Conservation (phyloP, 768 basidiomycete species). For the Lentinula edodes region DNA sequence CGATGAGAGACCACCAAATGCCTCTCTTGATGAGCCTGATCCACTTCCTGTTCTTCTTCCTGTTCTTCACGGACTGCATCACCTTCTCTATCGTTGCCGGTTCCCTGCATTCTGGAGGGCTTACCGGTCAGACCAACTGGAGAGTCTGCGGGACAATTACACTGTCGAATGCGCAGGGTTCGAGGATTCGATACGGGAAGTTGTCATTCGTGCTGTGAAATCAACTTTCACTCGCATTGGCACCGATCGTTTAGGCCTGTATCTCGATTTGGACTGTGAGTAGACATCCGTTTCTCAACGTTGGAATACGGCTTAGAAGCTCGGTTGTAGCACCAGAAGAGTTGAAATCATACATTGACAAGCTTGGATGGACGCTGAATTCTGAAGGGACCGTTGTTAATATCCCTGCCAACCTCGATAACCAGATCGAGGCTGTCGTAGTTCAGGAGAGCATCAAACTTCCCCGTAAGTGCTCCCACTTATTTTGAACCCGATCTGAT, state of each 20-base stretch:
- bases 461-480: constrained; percentile 53
- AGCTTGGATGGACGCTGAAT: constrained; percentile 65
- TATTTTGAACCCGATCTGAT: neutral
- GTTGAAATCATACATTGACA: constrained; percentile 53
- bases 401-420: constrained; percentile 80
- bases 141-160: constrained; percentile 77
- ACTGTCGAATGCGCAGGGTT: constrained; percentile 81
- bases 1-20: constrained; percentile 58
- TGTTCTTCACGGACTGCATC: constrained; percentile 58
- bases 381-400: constrained; percentile 47
- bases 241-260: constrained; percentile 59
- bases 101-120: constrained; percentile 83
- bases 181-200: constrained; percentile 75
- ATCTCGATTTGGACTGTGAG: constrained; percentile 63
- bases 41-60: constrained; percentile 71
- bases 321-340: constrained; percentile 39
- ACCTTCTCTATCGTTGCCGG: constrained; percentile 74
- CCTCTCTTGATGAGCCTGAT: constrained; percentile 72
- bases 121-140: constrained; percentile 66
- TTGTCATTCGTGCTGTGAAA: constrained; percentile 71
- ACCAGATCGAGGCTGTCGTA: constrained; percentile 80
- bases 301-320: neutral
- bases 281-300: neutral
- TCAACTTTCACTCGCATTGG: constrained; percentile 75
- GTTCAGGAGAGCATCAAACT: constrained; percentile 81